phyloP scores from a whole-genome alignment of 495 filamentous ascomycete species.

The Amorphotheca resinae region DNA sequence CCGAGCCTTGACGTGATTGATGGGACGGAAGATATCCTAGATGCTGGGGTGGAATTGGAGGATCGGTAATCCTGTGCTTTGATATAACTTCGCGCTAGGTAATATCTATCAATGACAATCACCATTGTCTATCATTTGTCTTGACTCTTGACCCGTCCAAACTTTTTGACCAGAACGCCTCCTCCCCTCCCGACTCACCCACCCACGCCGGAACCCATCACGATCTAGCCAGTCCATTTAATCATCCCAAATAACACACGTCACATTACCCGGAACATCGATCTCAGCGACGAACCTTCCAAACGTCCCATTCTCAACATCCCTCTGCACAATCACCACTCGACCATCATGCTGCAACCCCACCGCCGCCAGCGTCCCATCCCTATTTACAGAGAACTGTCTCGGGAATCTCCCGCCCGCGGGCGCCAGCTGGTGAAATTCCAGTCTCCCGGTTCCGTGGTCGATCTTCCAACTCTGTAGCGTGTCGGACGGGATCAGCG shows the following conservation, averaged over 20 bases:
- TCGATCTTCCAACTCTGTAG: conserved; percentile 29
- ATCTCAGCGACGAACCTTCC: conserved; percentile 37
- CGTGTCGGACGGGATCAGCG: conserved; percentile 24
- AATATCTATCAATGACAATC: too few relatives aligned
- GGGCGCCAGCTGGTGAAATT: conserved; percentile 35
- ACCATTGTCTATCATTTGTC: too few relatives aligned
- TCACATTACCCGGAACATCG: conserved; percentile 38
- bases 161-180: too few relatives aligned
- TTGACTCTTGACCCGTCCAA: too few relatives aligned
- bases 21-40: conserved; percentile 45
- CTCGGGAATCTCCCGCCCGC: conserved; percentile 49
- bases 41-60: conserved; percentile 52
- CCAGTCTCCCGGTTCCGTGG: conserved; percentile 33
- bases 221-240: too few relatives aligned
- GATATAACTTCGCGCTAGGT: too few relatives aligned
- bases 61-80: conserved; percentile 32
- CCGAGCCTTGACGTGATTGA: conserved; percentile 39
- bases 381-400: conserved; percentile 52
- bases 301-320: conserved; percentile 41
- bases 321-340: conserved; percentile 47
- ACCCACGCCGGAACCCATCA: too few relatives aligned
- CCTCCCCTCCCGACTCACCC: too few relatives aligned
- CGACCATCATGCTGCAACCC: conserved; percentile 47
- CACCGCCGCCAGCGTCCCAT: conserved; percentile 46
- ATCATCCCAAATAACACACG: conserved; percentile 51